Evolutionary conservation across 2,329 filamentous ascomycete species (phyloP), one percentile per base, ranked within the genome.

Genomic region (Pestalotiopsis sp.): DNA sequence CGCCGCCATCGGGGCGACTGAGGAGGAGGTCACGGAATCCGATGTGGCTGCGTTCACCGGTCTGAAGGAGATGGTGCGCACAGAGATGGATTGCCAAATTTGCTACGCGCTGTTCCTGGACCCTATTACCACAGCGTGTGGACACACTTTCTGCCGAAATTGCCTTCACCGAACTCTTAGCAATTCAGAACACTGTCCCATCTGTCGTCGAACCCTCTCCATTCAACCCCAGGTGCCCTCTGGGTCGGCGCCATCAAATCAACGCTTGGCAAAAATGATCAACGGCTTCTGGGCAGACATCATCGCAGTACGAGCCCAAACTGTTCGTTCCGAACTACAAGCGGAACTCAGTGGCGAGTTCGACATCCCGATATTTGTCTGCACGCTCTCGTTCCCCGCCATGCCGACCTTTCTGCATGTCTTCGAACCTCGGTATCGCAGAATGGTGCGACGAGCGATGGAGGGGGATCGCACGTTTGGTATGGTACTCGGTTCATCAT

Each of bases 361-460:
- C 20, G 87, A 90, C 45, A 87, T 91, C 4, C 88, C 93, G 0
- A 83, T 97, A 0, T 97, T 97, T 73, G 87, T 97, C 39, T 96
- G 93, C 80, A 94, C 93, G 0, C 80, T 97, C 9, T 88, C 93
- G 0, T 95, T 96, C 73, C 95, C 95, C 1, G 85, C 86, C 1
- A 94, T 95, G 89, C 93, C 92, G 0, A 95, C 93, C 0, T 96
- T 96, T 73, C 83, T 97, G 3, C 93, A 97, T 74, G 89, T 98
- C n/a, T 97, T 97, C 76, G 95, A 97, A 78, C 93, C 93, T n/a
- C 88, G 93, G 6, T 97, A 97, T 77, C 89, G 93, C 7, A 84
- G 96, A n/a, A 96, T 97, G 93, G 91, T 97, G 49, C 87, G 92
- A 61, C 89, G 94, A 45, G 92, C 90, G 0, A 83, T 97, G 66